Conservation (phyloP, 495 filamentous ascomycete species). For the Aspergillus mulundensis region DNA sequence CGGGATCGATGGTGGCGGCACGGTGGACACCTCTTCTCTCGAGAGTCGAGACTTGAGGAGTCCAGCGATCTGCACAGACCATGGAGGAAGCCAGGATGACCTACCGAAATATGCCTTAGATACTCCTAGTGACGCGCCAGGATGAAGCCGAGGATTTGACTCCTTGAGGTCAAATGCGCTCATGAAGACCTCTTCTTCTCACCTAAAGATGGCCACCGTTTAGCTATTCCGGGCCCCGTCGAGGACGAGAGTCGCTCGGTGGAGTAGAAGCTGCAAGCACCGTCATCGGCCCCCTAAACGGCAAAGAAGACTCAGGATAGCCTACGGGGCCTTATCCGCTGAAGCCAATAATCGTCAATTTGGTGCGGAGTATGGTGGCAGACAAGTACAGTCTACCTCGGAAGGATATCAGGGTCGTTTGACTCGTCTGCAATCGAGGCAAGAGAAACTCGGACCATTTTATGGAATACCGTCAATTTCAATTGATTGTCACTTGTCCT, state of each 20-base stretch:
- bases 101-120: neutral
- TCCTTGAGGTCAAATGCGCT: neutral
- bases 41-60: neutral
- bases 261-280: neutral
- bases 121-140: neutral
- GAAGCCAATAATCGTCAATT: neutral
- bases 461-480: neutral
- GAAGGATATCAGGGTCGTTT: neutral
- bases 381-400: neutral
- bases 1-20: conserved; percentile 5
- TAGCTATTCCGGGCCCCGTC: neutral
- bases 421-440: neutral
- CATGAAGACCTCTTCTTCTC: neutral
- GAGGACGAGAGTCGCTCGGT: neutral
- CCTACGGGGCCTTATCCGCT: neutral
- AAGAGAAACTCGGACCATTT: neutral
- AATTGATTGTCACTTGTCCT: neutral
- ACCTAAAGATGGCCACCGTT: neutral
- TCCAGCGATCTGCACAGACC: neutral
- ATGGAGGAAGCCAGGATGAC: neutral
- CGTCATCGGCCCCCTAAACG: neutral
- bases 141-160: neutral
- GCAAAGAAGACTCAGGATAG: neutral
- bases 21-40: neutral
- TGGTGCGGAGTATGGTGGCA: neutral